Conservation (phyloP, 768 basidiomycete species). For the Mycena polygramma region DNA sequence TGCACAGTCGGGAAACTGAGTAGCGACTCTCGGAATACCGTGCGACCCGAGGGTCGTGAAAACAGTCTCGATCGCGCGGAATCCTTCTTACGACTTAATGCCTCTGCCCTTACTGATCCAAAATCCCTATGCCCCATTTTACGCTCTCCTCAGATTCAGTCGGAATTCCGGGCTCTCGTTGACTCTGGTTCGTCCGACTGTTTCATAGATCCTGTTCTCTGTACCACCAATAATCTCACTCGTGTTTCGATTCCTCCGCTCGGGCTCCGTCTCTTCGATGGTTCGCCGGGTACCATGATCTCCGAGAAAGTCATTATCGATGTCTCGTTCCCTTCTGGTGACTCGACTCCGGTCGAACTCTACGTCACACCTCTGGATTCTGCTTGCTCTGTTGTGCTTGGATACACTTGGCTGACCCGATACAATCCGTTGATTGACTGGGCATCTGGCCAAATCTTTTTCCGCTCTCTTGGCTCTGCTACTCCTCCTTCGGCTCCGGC, state of each 20-base stretch:
- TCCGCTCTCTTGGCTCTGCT: background rate
- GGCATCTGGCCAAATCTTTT: background rate
- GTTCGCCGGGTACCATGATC: background rate
- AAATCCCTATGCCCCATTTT: background rate
- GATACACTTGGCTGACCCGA: background rate
- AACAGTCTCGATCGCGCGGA: too few species aligned
- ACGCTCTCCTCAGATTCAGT: background rate
- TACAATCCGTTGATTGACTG: conserved; percentile 16
- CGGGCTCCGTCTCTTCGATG: background rate
- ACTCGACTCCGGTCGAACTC: background rate
- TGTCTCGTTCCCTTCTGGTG: conserved; percentile 1
- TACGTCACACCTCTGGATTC: conserved; percentile 4
- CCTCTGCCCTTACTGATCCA: background rate
- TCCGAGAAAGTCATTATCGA: background rate
- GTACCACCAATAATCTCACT: conserved; percentile 16
- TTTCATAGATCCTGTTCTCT: conserved; percentile 9
- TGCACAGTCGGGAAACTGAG: too few species aligned
- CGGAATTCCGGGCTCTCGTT: background rate
- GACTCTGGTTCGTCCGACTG: conserved; percentile 11
- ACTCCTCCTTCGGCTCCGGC: background rate
- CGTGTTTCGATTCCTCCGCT: background rate
- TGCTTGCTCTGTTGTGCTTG: conserved; percentile 3
- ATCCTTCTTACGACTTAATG: background rate
- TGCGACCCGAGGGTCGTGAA: too few species aligned
- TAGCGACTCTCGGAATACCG: too few species aligned